phyloP scores from a whole-genome alignment of 176 grass and related monocot species.

The Elaeis guineensis region DNA sequence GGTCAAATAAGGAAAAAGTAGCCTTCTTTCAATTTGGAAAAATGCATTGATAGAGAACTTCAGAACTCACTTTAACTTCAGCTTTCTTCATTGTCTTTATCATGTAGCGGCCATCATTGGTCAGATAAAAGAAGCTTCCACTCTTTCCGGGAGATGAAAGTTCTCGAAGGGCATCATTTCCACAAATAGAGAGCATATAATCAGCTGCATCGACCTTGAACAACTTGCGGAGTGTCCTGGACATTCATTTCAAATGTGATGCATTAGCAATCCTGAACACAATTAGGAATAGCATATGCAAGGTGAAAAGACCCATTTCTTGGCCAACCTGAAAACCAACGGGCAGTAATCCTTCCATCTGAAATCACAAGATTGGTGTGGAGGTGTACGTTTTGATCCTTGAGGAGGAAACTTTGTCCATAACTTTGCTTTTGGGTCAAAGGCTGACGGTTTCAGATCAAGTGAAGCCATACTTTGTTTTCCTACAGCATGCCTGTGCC shows the following conservation, averaged over 20 bases:
- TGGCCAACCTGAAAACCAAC: conserved; percentile 75
- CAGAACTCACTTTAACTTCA: conserved; percentile 83
- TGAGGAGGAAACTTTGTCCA: conserved; percentile 95
- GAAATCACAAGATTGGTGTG: conserved; percentile 91
- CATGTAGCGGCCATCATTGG: conserved; percentile 88
- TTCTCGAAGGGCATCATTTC: conserved; percentile 76
- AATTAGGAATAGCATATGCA: background rate
- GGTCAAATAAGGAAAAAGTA: no score
- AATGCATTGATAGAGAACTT: no score
- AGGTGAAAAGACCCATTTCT: no score
- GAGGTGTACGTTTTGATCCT: conserved; percentile 91
- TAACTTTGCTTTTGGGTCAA: conserved; percentile 84
- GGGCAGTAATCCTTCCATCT: conserved; percentile 99
- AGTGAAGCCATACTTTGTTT: conserved; percentile 64
- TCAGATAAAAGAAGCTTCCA: conserved; percentile 95
- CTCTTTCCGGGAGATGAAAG: conserved; percentile 97
- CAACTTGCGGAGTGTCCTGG: conserved; percentile 75
- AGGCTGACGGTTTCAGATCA: conserved; percentile 90
- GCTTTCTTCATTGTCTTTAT: conserved; percentile 99
- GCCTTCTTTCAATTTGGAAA: no score
- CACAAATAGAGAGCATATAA: conserved; percentile 96
- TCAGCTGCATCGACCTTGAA: conserved; percentile 97
- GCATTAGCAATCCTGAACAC: background rate
- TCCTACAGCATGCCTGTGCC: conserved; percentile 72
- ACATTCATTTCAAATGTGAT: conserved; percentile 18